These are phyloP conservation scores for Lachnellula cervina DNA, from an alignment of 2,329 filamentous ascomycete genomes.

Conservation along the genomic window DNA sequence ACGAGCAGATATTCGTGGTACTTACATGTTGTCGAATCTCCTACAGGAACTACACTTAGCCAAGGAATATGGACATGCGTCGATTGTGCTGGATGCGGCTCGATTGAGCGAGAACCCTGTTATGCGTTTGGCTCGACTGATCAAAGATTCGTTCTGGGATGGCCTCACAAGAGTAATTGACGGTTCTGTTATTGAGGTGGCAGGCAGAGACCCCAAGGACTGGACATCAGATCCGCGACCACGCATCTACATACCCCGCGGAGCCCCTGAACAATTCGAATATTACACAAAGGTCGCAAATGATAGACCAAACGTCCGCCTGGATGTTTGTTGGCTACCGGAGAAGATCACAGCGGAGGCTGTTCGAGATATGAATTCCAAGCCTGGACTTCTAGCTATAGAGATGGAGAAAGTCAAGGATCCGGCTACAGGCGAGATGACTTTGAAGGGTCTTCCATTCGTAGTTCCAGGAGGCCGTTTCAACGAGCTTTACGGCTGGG, in stretches of 20 bases:
- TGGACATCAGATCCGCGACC: constrained; percentile 88
- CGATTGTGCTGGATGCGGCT: constrained; percentile 86
- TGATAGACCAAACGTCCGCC: constrained; percentile 73
- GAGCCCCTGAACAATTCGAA: constrained; percentile 79
- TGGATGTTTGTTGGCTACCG: constrained; percentile 80
- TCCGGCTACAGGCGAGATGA: constrained; percentile 61
- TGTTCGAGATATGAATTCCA: constrained; percentile 77
- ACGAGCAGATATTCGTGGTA: constrained; percentile 86
- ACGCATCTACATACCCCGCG: constrained; percentile 82
- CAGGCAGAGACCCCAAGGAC: constrained; percentile 88
- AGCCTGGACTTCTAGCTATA: constrained; percentile 83
- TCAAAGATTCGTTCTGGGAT: constrained; percentile 89
- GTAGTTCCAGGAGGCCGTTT: constrained; percentile 97
- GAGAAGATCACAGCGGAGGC: constrained; percentile 75
- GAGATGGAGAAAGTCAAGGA: constrained; percentile 76
- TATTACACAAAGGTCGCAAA: constrained; percentile 81
- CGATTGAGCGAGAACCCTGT: constrained; percentile 95
- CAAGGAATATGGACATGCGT: constrained; percentile 82
- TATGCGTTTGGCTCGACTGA: constrained; percentile 76
- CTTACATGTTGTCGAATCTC: constrained; percentile 95
- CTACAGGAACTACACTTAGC: constrained; percentile 91
- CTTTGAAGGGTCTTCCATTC: constrained; percentile 78
- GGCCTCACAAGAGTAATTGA: constrained; percentile 87
- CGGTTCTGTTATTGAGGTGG: constrained; percentile 77
- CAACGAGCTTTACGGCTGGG: constrained; percentile 98